Percentiles rank a stretch among this genome's conserved stretches.
Evolutionary conservation across 805 yeast genomes (phyloP).

Genomic region (Maudiozyma bulderi): DNA sequence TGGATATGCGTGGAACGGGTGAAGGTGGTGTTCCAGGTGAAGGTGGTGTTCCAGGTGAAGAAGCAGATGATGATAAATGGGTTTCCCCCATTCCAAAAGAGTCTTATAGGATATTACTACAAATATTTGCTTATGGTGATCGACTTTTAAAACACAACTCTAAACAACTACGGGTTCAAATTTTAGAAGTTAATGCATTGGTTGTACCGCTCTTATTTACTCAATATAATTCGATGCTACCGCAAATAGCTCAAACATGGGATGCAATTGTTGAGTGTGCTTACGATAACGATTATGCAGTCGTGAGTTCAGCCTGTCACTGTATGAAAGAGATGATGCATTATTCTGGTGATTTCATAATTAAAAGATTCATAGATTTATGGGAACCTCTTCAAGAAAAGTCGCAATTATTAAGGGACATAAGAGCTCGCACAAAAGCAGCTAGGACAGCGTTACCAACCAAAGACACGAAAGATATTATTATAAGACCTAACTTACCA

Average conservation of each 20-base stretch:
- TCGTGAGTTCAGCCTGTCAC: conserved; percentile 18
- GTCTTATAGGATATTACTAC: conserved; percentile 49
- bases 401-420: conserved; percentile 11
- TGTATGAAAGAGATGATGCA: conserved; percentile 14
- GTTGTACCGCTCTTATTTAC: conserved; percentile 48
- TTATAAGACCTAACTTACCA: conserved; percentile 11
- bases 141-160: conserved; percentile 62
- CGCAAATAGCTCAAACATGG: conserved; percentile 28
- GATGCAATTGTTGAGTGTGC: conserved; percentile 15
- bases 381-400: conserved; percentile 15
- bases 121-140: conserved; percentile 61
- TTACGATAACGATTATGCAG: conserved; percentile 14
- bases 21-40: not conserved
- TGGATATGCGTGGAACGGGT: conserved; percentile 11
- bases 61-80: conserved; percentile 43
- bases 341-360: conserved; percentile 19
- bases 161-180: conserved; percentile 41
- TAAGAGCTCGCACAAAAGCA: not conserved
- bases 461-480: not conserved
- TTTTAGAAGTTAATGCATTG: conserved; percentile 40
- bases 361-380: conserved; percentile 22
- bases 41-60: not conserved
- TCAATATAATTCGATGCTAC: conserved; percentile 22
- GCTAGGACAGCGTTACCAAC: not conserved
- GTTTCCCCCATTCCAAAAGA: conserved; percentile 52